Conservation (phyloP, 257 asterid genomes). For the Anisodus acutangulus region DNA sequence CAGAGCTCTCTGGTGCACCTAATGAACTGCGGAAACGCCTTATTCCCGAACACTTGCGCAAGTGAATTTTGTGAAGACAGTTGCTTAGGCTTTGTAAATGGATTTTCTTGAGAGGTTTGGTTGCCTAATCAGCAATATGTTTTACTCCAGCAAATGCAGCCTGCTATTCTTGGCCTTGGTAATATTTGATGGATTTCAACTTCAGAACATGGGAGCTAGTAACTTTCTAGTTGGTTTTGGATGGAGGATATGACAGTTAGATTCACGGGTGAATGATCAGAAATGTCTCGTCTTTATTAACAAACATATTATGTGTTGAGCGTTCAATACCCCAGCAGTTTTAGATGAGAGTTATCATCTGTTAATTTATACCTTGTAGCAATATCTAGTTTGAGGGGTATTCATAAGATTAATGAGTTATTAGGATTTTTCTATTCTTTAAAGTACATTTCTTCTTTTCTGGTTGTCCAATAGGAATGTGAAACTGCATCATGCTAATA, state of each 20-base stretch:
- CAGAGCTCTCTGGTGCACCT: constrained; percentile 55
- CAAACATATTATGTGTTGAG: neutral
- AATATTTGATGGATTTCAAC: neutral
- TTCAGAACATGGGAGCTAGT: neutral
- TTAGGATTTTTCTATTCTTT: neutral
- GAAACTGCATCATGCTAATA: neutral
- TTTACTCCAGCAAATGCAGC: neutral
- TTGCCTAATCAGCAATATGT: neutral
- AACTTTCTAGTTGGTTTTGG: constrained; percentile 23
- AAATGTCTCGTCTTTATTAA: neutral
- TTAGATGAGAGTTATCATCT: constrained; percentile 24
- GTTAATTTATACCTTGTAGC: constrained; percentile 30
- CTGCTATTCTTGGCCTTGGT: neutral
- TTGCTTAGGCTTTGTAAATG: constrained; percentile 38
- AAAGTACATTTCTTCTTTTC: neutral
- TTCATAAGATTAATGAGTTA: constrained; percentile 35
- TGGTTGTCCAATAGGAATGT: neutral
- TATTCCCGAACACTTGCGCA: constrained; percentile 42
- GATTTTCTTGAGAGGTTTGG: constrained; percentile 32
- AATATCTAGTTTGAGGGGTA: constrained; percentile 33
- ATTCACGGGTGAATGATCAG: neutral
- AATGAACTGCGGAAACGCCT: constrained; percentile 52
- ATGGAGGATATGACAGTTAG: neutral
- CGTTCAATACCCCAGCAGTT: neutral
- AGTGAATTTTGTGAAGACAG: constrained; percentile 30